Evolutionary conservation across 176 grass and related monocot genomes (phyloP).

Genomic region (barley (Hordeum vulgare)): DNA sequence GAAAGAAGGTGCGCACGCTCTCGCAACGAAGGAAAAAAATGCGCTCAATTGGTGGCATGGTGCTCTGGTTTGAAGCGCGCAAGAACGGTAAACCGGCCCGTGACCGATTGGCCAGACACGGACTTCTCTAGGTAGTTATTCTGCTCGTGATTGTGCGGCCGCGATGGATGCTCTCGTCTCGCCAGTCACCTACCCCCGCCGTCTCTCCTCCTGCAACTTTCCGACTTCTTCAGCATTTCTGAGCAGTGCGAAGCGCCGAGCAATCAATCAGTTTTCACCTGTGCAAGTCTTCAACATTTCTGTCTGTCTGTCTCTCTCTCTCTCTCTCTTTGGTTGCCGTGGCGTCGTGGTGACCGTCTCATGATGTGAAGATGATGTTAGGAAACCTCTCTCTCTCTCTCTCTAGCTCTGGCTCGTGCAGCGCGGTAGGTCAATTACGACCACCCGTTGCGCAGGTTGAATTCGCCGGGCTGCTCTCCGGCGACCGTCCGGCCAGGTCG

Average conservation of each 20-base stretch:
- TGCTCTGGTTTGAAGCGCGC: slow-evolving; percentile 13
- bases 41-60: neutral
- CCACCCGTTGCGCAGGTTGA: neutral
- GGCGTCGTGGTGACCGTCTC: neutral
- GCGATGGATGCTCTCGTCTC: neutral
- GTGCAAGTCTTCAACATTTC: neutral
- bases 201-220: slow-evolving; percentile 20
- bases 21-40: neutral
- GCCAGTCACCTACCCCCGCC: neutral
- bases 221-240: slow-evolving; percentile 8
- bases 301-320: neutral
- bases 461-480: slow-evolving; percentile 11
- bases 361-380: slow-evolving; percentile 24
- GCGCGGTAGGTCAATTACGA: neutral
- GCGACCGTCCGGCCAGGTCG: neutral
- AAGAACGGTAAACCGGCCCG: neutral
- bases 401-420: neutral
- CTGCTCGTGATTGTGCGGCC: neutral
- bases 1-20: too few relatives aligned
- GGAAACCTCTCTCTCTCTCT: neutral
- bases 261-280: neutral
- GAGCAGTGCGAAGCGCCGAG: neutral
- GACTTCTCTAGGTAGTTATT: too few relatives aligned
- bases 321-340: too few relatives aligned
- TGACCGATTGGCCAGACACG: neutral